Evolutionary conservation across 2,329 filamentous ascomycete species (phyloP).

Genomic region (Botrytis cinerea): DNA sequence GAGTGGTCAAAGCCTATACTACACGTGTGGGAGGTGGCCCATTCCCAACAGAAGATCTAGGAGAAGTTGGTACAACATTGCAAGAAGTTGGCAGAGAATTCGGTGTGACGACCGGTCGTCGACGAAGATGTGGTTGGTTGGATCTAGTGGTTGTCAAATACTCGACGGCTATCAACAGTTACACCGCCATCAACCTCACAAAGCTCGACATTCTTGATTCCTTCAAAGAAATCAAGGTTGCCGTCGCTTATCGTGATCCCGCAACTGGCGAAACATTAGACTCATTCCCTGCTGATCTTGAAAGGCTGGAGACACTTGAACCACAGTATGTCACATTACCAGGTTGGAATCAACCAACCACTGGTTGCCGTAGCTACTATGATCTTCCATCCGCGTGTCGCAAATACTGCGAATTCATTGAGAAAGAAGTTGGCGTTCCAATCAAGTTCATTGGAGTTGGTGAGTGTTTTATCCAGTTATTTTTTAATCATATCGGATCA

Average conservation of each 20-base stretch:
- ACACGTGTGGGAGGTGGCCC: slow-evolving; percentile 60
- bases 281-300: slow-evolving; percentile 66
- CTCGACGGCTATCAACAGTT: slow-evolving; percentile 45
- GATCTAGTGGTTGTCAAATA: slow-evolving; percentile 59
- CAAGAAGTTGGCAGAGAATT: slow-evolving; percentile 51
- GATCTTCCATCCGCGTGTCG: slow-evolving; percentile 12
- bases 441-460: slow-evolving; percentile 65
- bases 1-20: slow-evolving; percentile 57
- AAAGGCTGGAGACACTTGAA: slow-evolving; percentile 54
- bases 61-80: slow-evolving; percentile 49
- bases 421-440: slow-evolving; percentile 63
- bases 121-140: slow-evolving; percentile 61
- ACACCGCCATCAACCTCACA: slow-evolving; percentile 56
- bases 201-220: slow-evolving; percentile 72
- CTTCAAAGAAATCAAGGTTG: slow-evolving; percentile 74
- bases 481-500: background rate
- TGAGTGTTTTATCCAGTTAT: slow-evolving; percentile 48
- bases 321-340: slow-evolving; percentile 55
- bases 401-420: slow-evolving; percentile 31
- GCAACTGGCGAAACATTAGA: slow-evolving; percentile 51
- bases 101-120: slow-evolving; percentile 54
- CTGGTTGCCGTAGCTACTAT: slow-evolving; percentile 51
- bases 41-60: slow-evolving; percentile 65
- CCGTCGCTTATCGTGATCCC: slow-evolving; percentile 64
- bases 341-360: slow-evolving; percentile 69